Conservation (phyloP, 805 yeast species). For the Spathaspora passalidarum region DNA sequence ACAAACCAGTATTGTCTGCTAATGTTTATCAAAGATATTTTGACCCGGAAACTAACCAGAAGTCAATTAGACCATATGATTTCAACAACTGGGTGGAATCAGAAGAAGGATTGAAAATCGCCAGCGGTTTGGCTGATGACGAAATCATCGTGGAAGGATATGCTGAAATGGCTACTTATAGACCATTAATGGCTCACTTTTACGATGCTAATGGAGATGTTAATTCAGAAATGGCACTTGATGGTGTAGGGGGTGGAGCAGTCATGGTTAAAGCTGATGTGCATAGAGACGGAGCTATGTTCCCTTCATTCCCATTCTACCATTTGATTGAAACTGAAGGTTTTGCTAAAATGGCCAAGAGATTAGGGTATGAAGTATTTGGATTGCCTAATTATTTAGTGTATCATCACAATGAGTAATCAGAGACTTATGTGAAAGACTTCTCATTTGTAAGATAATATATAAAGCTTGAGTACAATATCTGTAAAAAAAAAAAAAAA, state of each 20-base stretch:
- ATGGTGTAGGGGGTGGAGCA: constrained; percentile 99
- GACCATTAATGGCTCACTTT: constrained; percentile 91
- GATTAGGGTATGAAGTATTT: constrained; percentile 84
- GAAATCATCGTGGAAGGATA: constrained; percentile 96
- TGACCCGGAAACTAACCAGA: constrained; percentile 54
- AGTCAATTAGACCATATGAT: constrained; percentile 81
- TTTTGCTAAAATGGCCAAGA: constrained; percentile 95
- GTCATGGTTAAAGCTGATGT: constrained; percentile 95
- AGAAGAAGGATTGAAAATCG: constrained; percentile 76
- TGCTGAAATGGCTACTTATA: constrained; percentile 86
- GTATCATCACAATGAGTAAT: constrained; percentile 79
- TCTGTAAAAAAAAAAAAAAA: not conserved
- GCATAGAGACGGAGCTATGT: constrained; percentile 99
- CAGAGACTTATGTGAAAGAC: not conserved
- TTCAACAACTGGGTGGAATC: constrained; percentile 93
- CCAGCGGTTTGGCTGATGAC: constrained; percentile 71
- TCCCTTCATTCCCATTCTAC: constrained; percentile 97
- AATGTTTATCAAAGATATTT: constrained; percentile 85
- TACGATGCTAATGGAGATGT: constrained; percentile 64
- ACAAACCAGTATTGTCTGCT: constrained; percentile 86
- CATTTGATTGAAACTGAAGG: constrained; percentile 98
- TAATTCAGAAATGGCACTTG: constrained; percentile 74
- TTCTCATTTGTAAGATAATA: not conserved
- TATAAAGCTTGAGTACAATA: no score
- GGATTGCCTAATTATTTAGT: constrained; percentile 96